Evolutionary conservation across 2,329 filamentous ascomycete species (phyloP), one percentile per base, ranked within the genome.

Genomic region (Pestalotiopsis sp.): DNA sequence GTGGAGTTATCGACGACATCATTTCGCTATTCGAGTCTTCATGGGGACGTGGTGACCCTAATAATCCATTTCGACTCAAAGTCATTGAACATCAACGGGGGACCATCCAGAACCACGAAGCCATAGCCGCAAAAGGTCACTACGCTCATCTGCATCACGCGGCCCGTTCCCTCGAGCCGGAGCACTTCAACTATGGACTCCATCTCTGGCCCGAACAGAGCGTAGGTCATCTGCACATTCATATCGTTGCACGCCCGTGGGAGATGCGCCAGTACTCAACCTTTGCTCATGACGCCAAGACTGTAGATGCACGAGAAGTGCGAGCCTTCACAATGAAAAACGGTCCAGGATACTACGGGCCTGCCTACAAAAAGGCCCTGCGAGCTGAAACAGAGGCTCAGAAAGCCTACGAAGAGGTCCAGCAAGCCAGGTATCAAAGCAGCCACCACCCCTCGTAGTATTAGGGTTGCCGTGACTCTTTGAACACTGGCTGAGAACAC

Each of bases 141-240:
- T n/a, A n/a, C n/a, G n/a, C n/a, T n/a, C n/a, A n/a, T n/a, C n/a
- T n/a, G n/a, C n/a, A n/a, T n/a, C n/a, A n/a, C n/a, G n/a, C n/a
- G n/a, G n/a, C n/a, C n/a, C n/a, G n/a, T n/a, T n/a, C n/a, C n/a
- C n/a, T n/a, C n/a, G n/a, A n/a, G n/a, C n/a, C n/a, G n/a, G 67
- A 70, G 1, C 70, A 74, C 60, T 75, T 75, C 60, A 38, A 63
- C 6, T 74, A 71, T 62, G 73, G 73, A 1, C 63, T 74, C 20
- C 73, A 73, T 61, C 67, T 74, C 0, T 73, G 64, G 56, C 71
- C 71, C 4, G 69, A 74, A 11, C 66, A 73, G 14, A 71, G 68
- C 44, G 58, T 73, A 2, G 48, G 40, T 1, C 73, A 74, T 58
- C 61, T 74, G 17, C 73, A 74, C 30, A 30, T 74, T 55, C 73